Base-by-base conservation (phyloP, 1,139 yeast genomes). In the Nakaseomyces bracarensis region DNA sequence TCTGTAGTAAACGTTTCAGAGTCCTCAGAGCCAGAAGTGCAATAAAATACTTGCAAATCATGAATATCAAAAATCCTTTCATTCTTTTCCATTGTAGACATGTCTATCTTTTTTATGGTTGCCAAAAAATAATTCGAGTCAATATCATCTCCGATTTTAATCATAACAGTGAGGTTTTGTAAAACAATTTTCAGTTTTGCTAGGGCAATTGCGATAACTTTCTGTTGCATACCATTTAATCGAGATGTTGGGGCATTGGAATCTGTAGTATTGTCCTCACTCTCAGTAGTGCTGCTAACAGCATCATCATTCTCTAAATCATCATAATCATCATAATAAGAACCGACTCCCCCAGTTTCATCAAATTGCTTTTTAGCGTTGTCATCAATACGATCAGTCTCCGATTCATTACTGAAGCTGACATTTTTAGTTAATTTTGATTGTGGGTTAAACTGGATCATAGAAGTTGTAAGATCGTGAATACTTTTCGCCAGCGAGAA, bases 401-500 rank as follows among this genome's bases (percentile, higher is more conserved):
- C 44, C 10, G 27, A 49, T 16, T 49, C 53, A 13, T 67, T 66
- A 30, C 43, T 34, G 7, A 31, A 22, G 2, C 38, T 37, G 16
- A 7, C 22, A 19, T 39, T 35, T 48, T n/a, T 49, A 49, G n/a
- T 52, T 51, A 16, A 43, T 23, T 43, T 39, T 33, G 36, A n/a
- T 8, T 20, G 10, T 3, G 36, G 36, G n/a, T 65, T 65, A 3
- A 51, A 49, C 10, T 69, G 60, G 53, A 79, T 69, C 30, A 81
- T 70, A 7, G 87, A 70, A 58, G 73, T 65, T 47, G 93, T 78
- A 51, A 81, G 61, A 58, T 80, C 78, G 46, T 78, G 73, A 10
- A 82, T 74, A 53, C 87, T 72, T 63, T 78, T 82, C 0, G 82
- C 80, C 45, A 82, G 58, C 55, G 73, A 65, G 46, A 68, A 20